Evolutionary conservation across 2,329 filamentous ascomycete genomes (phyloP), one percentile per base, ranked within the genome.

Genomic region (Capronia americana): DNA sequence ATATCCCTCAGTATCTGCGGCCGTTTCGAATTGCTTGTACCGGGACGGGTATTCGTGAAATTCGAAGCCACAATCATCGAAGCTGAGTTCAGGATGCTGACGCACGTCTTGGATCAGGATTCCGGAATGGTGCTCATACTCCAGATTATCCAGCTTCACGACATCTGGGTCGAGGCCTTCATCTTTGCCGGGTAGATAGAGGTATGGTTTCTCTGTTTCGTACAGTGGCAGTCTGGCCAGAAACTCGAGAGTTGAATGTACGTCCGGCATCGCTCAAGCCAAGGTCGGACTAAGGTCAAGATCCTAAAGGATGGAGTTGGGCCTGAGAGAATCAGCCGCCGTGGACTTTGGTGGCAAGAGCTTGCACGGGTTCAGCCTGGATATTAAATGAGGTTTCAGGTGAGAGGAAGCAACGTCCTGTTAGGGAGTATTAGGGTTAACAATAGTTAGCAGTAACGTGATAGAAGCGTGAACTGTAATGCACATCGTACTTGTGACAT

Each of bases 31-130:
- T 32, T 20, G 23, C 28, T 30, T 14, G 38, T 55, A 30, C 20
- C 26, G 17, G 26, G 48, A 58, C 8, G n/a, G 23, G 23, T 34
- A 60, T 23, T 44, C 28, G 23, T 26, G 26, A 41, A 41, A 63
- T 24, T 66, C 50, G 32, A 66, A 66, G 24, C 64, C 64, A 38
- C 51, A 66, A 12, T 63, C 23, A 12, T 66, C 64, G 14, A 66
- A 41, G 26, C 11, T 44, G 28, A 66, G 51, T 12, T 41, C 32
- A 20, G 34, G 41, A 24, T 20, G 32, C 10, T 57, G 46, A 26
- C 64, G 59, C 14, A 66, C 46, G 28, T 66, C 53, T 6, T 26
- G n/a, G 20, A 66, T 58, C 8, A 26, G 23, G 26, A 66, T 55
- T 14, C 48, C 60, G 10, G 23, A 14, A 20, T 63, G 48, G 17